Evolutionary conservation across 2,329 filamentous ascomycete species (phyloP), one percentile per base, ranked within the genome.

Genomic region (Talaromyces albobiverticillius): DNA sequence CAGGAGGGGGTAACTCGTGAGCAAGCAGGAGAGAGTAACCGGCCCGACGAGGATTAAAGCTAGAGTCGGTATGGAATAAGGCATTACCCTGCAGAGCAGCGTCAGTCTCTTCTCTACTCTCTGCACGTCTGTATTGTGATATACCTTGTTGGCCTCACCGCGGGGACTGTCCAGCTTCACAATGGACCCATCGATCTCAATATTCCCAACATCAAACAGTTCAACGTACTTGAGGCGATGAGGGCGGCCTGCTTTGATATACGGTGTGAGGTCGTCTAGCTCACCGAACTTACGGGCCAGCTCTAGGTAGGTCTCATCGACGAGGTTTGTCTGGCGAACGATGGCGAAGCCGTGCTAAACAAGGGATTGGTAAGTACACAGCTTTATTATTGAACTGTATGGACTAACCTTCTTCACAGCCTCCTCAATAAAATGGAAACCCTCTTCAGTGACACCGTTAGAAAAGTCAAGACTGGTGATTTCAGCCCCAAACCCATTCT

Each of bases 151-250:
- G 55, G 69, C 67, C 46, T 76, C 70, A 11, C 69, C 68, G 20
- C 76, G 71, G 18, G 73, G 68, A 51, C 67, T 71, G 49, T 72
- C 67, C 3, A 72, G 59, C 32, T 72, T 66, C n/a, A 79, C 68
- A 2, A 79, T 60, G 1, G 66, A 65, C 42, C 76, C 76, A 40
- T 81, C 73, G 2, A 71, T 70, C 46, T 81, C 74, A 11, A 83
- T 67, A 63, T 85, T 85, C 49, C 78, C 73, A 0, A 80, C 80
- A 59, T 85, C 82, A 62, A 84, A 84, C 1, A 85, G 72, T 62
- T 83, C 77, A 40, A 74, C 68, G 56, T 77, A 72, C 2, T 66
- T 60, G 57, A 80, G 76, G 18, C 80, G 76, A 54, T 76, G 71
- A 60, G 74, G 72, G 41, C 78, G 74, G 14, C 76, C 79, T 9